Evolutionary conservation across 1,284 basidiomycete species (phyloP).

Genomic region (Phellinidium pouzarii): DNA sequence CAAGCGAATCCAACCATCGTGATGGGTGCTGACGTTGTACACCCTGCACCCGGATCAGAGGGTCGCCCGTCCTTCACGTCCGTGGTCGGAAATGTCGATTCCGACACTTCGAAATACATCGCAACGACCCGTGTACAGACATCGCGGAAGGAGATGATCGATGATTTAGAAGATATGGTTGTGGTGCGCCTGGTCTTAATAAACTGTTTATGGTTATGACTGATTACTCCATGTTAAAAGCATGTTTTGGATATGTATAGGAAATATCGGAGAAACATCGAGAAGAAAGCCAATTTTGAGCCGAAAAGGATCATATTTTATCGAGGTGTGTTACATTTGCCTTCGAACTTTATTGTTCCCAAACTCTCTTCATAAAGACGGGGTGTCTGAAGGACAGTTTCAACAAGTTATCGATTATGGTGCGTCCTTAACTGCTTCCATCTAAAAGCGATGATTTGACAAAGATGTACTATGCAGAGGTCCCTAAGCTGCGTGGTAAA

Average conservation of each 20-base stretch:
- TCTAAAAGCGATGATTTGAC: constrained; percentile 3
- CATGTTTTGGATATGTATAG: constrained; percentile 50
- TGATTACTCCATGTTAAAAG: constrained; percentile 27
- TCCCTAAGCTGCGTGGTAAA: constrained; percentile 50
- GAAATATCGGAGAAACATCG: constrained; percentile 42
- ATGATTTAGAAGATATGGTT: constrained; percentile 57
- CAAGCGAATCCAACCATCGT: constrained; percentile 67
- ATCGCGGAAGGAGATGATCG: constrained; percentile 68
- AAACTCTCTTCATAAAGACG: constrained; percentile 39
- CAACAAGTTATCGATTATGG: constrained; percentile 57
- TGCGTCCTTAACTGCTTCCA: constrained; percentile 24
- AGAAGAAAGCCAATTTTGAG: constrained; percentile 41
- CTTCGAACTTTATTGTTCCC: not conserved
- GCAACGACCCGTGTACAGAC: constrained; percentile 52
- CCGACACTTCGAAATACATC: constrained; percentile 47
- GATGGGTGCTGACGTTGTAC: constrained; percentile 68
- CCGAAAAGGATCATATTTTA: constrained; percentile 72
- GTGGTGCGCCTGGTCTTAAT: constrained; percentile 31
- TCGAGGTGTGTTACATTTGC: constrained; percentile 39
- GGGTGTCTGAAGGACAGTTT: constrained; percentile 78
- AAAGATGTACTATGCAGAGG: constrained; percentile 33
- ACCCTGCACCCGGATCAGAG: constrained; percentile 67
- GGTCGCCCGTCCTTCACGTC: constrained; percentile 72
- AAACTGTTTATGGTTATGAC: constrained; percentile 13
- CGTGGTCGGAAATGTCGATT: constrained; percentile 69